A percentile compares a stretch with the other conserved stretches of the same genome.
phyloP scores from a whole-genome alignment of 2,329 filamentous ascomycete genomes.

The Coniochaeta prunicola region DNA sequence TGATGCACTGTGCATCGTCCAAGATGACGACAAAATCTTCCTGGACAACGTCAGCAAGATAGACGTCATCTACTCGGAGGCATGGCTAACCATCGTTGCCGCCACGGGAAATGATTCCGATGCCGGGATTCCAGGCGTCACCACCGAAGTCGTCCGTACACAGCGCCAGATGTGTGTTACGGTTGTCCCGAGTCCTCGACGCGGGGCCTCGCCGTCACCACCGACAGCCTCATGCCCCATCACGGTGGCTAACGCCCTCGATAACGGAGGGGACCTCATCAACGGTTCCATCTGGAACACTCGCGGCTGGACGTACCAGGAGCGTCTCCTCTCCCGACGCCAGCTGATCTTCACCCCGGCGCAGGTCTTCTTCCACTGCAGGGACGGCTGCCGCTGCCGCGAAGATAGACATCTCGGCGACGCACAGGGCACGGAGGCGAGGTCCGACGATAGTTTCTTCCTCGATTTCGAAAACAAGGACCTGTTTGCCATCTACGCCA shows the following conservation, averaged over 20 bases:
- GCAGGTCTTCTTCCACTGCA: constrained; percentile 4
- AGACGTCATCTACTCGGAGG: constrained; percentile 5
- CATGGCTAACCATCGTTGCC: constrained; percentile 6
- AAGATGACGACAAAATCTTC: constrained; percentile 5
- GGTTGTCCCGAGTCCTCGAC: not conserved
- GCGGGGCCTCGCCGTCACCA: no score
- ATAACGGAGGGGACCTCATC: not conserved
- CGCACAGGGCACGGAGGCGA: not conserved
- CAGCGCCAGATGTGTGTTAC: constrained; percentile 1
- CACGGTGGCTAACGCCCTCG: constrained; percentile 3
- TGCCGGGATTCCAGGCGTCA: constrained; percentile 4
- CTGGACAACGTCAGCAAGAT: constrained; percentile 2
- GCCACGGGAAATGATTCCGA: constrained; percentile 4
- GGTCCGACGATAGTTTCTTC: not conserved
- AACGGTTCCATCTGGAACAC: constrained; percentile 4
- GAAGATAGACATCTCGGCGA: constrained; percentile 2
- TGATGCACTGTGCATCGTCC: constrained; percentile 6
- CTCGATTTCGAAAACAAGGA: constrained; percentile 4
- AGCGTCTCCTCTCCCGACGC: constrained; percentile 1
- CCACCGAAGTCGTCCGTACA: not conserved
- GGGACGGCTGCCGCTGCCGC: constrained; percentile 2
- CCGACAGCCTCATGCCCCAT: not conserved
- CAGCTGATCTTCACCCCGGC: constrained; percentile 1
- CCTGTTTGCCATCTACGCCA: constrained; percentile 5
- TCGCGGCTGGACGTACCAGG: constrained; percentile 7